Base-by-base conservation (phyloP, 2,329 filamentous ascomycete genomes). In the Cladophialophora immunda region DNA sequence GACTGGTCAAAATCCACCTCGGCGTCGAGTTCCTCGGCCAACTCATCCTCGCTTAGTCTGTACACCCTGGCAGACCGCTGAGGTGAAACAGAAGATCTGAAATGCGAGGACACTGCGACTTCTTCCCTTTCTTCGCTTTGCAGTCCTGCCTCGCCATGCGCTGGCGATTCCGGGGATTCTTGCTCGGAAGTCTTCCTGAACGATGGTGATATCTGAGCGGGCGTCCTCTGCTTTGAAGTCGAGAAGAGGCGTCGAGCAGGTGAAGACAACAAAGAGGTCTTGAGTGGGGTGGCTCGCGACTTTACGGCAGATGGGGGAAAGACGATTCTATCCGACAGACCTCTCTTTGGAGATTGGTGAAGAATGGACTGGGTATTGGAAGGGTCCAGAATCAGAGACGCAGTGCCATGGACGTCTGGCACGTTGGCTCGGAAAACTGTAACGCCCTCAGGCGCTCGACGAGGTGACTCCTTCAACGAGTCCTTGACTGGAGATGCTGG, bases 401-500 rank as follows among this genome's bases (percentile, higher is more conserved):
- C 59, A 13, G 45, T 9, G 25, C 53, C 58, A 59, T 56, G 63
- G 6, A 50, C 29, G 36, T 68, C 65, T 11, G 30, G 67, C 27
- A 67, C 32, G 8, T 68, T 67, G 6, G 68, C 41, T 45, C 55
- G 60, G 63, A 72, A 70, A 17, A 72, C 53, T 4, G 65, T 63
- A 15, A 66, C 67, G 4, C 78, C 67, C 4, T 73, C 73, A 11
- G 68, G 68, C 19, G 73, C 76, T 25, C 77, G 76, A 32, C 75
- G 80, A 1, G 80, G 79, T 1, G 80, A 80, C 53, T 80, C 76
- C 67, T 77, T 79, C 56, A 83, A 68, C 2, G 74, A 76, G 63
- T 79, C 79, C 65, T 81, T 79, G 72, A 78, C 79, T 9, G 82
- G 80, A 9, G 81, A 83, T 34, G 77, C 70, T 4, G 81, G 79